Conservation (phyloP, 768 basidiomycete genomes). For the Clavaria fumosa region DNA sequence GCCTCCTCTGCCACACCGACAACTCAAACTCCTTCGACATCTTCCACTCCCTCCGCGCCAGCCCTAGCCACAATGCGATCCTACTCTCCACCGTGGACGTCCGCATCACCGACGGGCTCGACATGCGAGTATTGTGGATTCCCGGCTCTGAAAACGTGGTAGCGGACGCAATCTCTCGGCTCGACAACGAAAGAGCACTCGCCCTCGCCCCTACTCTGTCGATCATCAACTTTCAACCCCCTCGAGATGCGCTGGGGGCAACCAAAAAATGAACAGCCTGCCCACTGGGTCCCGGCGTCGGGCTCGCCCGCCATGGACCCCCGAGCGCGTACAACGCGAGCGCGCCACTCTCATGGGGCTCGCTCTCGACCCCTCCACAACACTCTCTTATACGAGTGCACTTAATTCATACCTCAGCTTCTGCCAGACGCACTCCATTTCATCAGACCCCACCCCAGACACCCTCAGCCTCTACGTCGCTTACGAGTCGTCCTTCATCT, state of each 20-base stretch:
- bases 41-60: slow-evolving; percentile 16
- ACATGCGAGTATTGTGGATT: slow-evolving; percentile 14
- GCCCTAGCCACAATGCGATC: slow-evolving; percentile 10
- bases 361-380: background rate
- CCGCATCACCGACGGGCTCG: slow-evolving; percentile 5
- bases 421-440: too few relatives aligned
- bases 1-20: slow-evolving; percentile 15
- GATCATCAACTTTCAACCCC: slow-evolving; percentile 4
- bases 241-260: too few relatives aligned
- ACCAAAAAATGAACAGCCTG: background rate
- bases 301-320: background rate
- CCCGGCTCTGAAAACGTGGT: slow-evolving; percentile 11
- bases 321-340: background rate
- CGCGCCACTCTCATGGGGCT: background rate
- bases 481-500: slow-evolving; percentile 19
- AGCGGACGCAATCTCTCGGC: slow-evolving; percentile 11
- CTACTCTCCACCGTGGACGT: slow-evolving; percentile 9
- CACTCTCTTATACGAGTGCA: background rate
- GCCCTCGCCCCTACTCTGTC: background rate
- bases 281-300: slow-evolving; percentile 1
- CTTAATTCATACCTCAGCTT: background rate
- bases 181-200: background rate
- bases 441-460: slow-evolving; percentile 13
- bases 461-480: slow-evolving; percentile 20
- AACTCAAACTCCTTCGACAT: slow-evolving; percentile 20